Conservation (phyloP, 192 early-diverging fungal species). For the Coemansia sp. region DNA sequence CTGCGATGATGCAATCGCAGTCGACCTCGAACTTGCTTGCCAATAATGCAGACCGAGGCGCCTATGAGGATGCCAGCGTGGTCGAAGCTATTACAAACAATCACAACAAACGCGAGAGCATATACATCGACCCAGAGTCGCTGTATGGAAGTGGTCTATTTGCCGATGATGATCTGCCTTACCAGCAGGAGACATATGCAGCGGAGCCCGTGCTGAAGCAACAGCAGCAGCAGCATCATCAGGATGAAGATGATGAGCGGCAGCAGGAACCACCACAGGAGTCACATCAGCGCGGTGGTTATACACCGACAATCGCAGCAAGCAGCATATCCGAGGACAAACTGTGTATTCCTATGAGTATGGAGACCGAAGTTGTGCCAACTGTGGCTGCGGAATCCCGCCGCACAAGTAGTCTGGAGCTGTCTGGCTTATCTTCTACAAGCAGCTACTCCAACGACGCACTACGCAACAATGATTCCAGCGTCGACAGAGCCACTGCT, state of each 20-base stretch:
- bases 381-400: neutral
- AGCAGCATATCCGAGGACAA: slow-evolving; percentile 15
- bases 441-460: no score
- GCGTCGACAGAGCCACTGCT: no score
- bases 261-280: neutral
- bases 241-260: neutral
- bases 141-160: slow-evolving; percentile 30
- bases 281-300: slow-evolving; percentile 1
- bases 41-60: neutral
- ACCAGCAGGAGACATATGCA: slow-evolving; percentile 22
- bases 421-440: no score
- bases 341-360: slow-evolving; percentile 3
- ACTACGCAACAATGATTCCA: no score
- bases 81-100: neutral
- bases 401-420: no score
- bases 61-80: neutral
- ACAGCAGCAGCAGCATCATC: neutral
- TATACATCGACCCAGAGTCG: slow-evolving; percentile 37
- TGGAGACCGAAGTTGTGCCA: slow-evolving; percentile 8
- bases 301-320: slow-evolving; percentile 27
- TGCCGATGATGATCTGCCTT: slow-evolving; percentile 29
- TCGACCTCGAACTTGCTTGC: neutral
- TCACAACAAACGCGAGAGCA: slow-evolving; percentile 23
- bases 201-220: neutral
- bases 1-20: slow-evolving; percentile 12